A percentile compares a stretch with the other conserved stretches of the same genome.
These are phyloP conservation scores for Hordeum marinum DNA, from an alignment of 176 grass and related monocot genomes.

Conservation along the genomic window DNA sequence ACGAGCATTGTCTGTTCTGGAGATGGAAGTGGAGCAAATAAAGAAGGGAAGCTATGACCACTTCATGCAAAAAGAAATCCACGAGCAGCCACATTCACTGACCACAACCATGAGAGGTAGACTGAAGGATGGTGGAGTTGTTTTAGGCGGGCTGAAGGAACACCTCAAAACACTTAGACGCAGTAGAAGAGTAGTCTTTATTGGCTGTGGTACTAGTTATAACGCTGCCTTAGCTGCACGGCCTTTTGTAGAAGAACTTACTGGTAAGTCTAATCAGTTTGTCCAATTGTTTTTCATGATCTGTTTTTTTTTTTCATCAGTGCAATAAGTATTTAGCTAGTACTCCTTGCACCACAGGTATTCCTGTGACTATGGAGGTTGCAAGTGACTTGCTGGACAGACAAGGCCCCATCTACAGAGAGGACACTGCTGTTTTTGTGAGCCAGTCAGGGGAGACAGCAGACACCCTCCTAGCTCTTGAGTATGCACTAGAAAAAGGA, in stretches of 20 bases:
- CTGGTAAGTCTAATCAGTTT: conserved; percentile 40
- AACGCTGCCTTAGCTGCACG: conserved; percentile 83
- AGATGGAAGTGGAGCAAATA: conserved; percentile 98
- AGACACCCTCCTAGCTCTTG: conserved; percentile 89
- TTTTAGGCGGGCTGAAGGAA: conserved; percentile 90
- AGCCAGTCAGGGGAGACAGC: conserved; percentile 97
- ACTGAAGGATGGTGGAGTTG: conserved; percentile 63
- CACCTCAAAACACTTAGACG: conserved; percentile 77
- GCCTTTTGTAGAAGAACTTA: conserved; percentile 86
- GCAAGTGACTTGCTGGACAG: conserved; percentile 91
- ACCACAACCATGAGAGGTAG: conserved; percentile 95
- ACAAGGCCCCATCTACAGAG: conserved; percentile 78
- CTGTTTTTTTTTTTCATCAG: neutral
- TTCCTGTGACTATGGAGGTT: conserved; percentile 87
- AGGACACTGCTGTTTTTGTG: conserved; percentile 87
- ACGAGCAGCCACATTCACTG: conserved; percentile 86
- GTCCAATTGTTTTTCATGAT: neutral
- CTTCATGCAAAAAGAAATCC: conserved; percentile 98
- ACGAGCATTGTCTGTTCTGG: conserved; percentile 85
- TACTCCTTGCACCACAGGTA: conserved; percentile 29
- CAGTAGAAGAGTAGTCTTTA: conserved; percentile 78
- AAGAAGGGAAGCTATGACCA: conserved; percentile 93
- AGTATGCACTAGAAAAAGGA: conserved; percentile 78
- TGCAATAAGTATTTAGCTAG: neutral
- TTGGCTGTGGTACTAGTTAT: conserved; percentile 95